Conservation (phyloP, 2,329 filamentous ascomycete genomes). For the Leptographium flavum region DNA sequence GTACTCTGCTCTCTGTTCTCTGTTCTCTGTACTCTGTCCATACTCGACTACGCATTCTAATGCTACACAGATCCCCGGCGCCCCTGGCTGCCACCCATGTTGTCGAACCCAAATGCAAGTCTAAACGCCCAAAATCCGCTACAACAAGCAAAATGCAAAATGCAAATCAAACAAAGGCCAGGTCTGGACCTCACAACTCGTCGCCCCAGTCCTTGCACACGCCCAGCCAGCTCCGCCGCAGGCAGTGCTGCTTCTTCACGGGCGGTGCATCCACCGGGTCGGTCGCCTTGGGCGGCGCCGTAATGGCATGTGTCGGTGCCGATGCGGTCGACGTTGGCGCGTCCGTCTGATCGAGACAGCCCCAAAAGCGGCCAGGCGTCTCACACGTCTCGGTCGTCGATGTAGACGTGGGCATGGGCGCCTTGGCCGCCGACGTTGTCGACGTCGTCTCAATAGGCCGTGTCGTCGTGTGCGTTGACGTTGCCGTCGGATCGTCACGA, state of each 20-base stretch:
- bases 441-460: conserved; percentile 15
- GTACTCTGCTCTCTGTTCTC: too few species aligned
- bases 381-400: conserved; percentile 12
- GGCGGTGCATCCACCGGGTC: conserved; percentile 12
- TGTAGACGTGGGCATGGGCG: conserved; percentile 7
- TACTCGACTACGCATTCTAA: too few species aligned
- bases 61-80: too few species aligned
- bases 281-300: conserved; percentile 1
- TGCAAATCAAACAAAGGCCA: not conserved
- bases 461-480: not conserved
- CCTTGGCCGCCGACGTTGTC: too few species aligned
- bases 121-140: too few species aligned
- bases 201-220: conserved; percentile 25
- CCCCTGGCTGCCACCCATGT: too few species aligned
- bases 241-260: conserved; percentile 17
- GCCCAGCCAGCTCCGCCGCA: conserved; percentile 25
- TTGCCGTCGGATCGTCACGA: conserved; percentile 7
- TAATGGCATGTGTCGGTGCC: conserved; percentile 1
- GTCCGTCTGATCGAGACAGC: conserved; percentile 7
- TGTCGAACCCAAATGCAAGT: too few species aligned
- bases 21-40: too few species aligned
- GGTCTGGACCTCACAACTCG: conserved; percentile 8
- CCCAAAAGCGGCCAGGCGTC: conserved; percentile 10
- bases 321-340: conserved; percentile 4
- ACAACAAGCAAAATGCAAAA: not conserved